Base-by-base conservation (phyloP, 352 stramenopile genomes). In the Plasmopara viticola region DNA sequence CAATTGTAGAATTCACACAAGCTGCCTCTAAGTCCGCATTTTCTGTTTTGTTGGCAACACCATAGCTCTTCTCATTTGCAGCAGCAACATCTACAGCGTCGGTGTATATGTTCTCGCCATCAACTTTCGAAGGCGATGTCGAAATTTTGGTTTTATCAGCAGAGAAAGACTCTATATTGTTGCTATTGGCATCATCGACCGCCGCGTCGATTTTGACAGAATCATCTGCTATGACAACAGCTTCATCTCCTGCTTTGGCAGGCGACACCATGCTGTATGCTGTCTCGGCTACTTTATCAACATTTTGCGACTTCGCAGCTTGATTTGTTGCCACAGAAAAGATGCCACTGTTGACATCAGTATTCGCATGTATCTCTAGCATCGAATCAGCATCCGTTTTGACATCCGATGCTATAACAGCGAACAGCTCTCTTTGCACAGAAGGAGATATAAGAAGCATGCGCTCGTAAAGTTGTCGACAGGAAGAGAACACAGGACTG, bases 401-500 rank as follows among this genome's bases (percentile, higher is more conserved):
- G 15, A 62, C 31, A 58, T 72, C 60, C 6, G 53, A 60, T 14
- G 52, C 31, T 47, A 66, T 48, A 1, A 51, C 20, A 53, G 37
- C 13, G 17, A 72, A 76, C 28, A 76, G 47, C 38, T 76, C 60
- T 17, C 60, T 53, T 31, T 63, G 63, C 34, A 72, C 38, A 9
- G n/a, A 13, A 43, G 63, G 44, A 8, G 72, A 86, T 46, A 72
- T 74, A 10, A 38, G 28, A 33, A 90, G 48, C 38, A 90, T 60
- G n/a, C 55, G 63, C 44, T 87, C 74, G 44, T 87, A 90, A 29
- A 75, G 77, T 12, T 60, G 51, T 15, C 72, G 78, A 50, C 77
- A 88, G 0, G 56, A 53, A 45, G 64, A 62, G 53, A 88, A 90
- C 4, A 69, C 54, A 29, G 64, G 38, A 33, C 77, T 87, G 29